Percentiles rank a stretch among this genome's conserved stretches.
Evolutionary conservation across 2,329 filamentous ascomycete species (phyloP).

Genomic region (Exophiala sp.): DNA sequence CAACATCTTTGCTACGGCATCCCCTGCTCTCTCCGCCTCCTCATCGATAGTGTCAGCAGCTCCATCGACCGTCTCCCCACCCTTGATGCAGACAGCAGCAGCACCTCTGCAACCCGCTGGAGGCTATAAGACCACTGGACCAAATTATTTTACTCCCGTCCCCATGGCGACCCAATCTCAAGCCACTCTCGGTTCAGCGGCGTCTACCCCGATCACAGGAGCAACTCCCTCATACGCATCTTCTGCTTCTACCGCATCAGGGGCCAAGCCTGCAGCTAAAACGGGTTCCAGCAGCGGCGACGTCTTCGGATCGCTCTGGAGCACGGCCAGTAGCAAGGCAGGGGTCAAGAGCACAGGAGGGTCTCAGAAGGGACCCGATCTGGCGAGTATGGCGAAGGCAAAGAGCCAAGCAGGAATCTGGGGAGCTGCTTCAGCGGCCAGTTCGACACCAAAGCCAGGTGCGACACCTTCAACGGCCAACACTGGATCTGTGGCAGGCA

Average conservation of each 20-base stretch:
- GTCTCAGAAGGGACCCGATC: constrained; percentile 63
- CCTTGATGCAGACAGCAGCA: constrained; percentile 39
- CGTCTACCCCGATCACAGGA: constrained; percentile 24
- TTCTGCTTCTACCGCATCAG: constrained; percentile 33
- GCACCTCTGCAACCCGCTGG: constrained; percentile 50
- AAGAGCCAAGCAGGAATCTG: constrained; percentile 93
- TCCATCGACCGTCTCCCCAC: constrained; percentile 41
- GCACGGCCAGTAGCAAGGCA: constrained; percentile 58
- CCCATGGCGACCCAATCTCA: constrained; percentile 17
- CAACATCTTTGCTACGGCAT: constrained; percentile 70
- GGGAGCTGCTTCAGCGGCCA: constrained; percentile 60
- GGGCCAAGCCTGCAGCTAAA: constrained; percentile 46
- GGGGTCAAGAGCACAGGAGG: constrained; percentile 65
- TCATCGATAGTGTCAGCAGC: constrained; percentile 62
- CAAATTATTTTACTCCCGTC: constrained; percentile 94
- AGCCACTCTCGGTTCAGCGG: constrained; percentile 31
- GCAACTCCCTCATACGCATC: constrained; percentile 39
- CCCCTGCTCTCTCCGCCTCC: constrained; percentile 31
- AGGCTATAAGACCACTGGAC: constrained; percentile 63
- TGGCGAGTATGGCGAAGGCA: constrained; percentile 95
- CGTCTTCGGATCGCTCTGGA: constrained; percentile 85
- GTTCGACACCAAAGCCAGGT: constrained; percentile 45
- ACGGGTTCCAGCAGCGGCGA: constrained; percentile 59
- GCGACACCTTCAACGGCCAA: constrained; percentile 40
- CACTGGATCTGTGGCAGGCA: constrained; percentile 29